These are phyloP conservation scores for Mycena kentingensis DNA, from an alignment of 768 basidiomycete species.

Conservation along the genomic window DNA sequence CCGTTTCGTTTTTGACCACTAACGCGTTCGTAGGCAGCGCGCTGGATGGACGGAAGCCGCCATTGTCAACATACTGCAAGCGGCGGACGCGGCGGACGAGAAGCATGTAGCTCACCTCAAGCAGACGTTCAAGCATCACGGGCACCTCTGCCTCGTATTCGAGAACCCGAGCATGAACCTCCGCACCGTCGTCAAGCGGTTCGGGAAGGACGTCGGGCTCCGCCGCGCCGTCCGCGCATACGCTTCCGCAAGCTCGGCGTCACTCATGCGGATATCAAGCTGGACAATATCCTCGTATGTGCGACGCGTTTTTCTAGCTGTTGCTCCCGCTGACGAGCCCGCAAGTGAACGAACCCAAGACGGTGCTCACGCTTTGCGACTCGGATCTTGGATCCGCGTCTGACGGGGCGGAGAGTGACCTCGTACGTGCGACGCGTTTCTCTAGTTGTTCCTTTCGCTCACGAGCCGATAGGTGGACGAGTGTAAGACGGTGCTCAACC, in stretches of 20 bases:
- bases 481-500: too few relatives aligned
- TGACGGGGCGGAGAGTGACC: too few relatives aligned
- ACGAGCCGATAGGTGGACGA: too few relatives aligned
- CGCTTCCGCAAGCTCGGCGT: slow-evolving; percentile 89
- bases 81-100: slow-evolving; percentile 94
- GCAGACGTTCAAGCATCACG: slow-evolving; percentile 94
- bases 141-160: slow-evolving; percentile 94
- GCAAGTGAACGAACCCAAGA: too few relatives aligned
- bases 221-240: slow-evolving; percentile 99
- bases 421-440: too few relatives aligned
- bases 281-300: slow-evolving; percentile 96
- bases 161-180: slow-evolving; percentile 97
- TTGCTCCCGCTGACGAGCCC: too few relatives aligned
- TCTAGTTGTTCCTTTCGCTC: too few relatives aligned
- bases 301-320: too few relatives aligned
- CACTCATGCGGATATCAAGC: slow-evolving; percentile 99
- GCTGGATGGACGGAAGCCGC: slow-evolving; percentile 91
- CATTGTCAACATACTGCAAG: slow-evolving; percentile 83
- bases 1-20: slow-evolving; percentile 6
- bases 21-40: slow-evolving; percentile 67
- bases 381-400: too few relatives aligned
- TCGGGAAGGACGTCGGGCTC: slow-evolving; percentile 96
- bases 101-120: slow-evolving; percentile 94
- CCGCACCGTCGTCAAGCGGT: slow-evolving; percentile 95
- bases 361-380: too few relatives aligned